phyloP scores from a whole-genome alignment of 331 rosid species.

The Stylosanthes scabra region DNA sequence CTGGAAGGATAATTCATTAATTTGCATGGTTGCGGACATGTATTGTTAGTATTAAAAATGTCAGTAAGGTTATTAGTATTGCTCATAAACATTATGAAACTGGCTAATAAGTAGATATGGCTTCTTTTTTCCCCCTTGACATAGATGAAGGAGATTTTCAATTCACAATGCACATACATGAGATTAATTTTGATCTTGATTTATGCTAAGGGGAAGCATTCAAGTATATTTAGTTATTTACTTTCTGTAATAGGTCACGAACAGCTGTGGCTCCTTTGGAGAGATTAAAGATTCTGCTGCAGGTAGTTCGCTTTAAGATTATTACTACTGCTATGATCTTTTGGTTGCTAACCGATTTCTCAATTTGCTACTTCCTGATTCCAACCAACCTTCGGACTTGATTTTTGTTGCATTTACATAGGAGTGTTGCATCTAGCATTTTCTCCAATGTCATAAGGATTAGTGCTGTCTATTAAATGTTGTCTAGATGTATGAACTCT shows the following conservation, averaged over 20 bases:
- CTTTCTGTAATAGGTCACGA: slow-evolving; percentile 54
- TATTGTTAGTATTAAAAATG: background rate
- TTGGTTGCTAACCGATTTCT: background rate
- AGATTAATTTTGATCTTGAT: slow-evolving; percentile 9
- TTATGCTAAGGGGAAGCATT: background rate
- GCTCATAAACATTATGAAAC: background rate
- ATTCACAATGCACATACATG: background rate
- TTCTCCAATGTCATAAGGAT: background rate
- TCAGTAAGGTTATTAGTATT: background rate
- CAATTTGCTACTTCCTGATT: background rate
- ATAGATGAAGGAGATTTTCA: background rate
- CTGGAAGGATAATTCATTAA: background rate
- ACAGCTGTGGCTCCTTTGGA: slow-evolving; percentile 71
- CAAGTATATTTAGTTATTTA: background rate
- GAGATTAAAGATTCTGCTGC: slow-evolving; percentile 71
- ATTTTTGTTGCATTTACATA: background rate
- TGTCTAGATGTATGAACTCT: slow-evolving; percentile 20
- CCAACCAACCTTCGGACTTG: background rate
- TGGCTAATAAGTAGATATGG: background rate
- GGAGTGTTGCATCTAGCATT: background rate
- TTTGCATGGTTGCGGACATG: background rate
- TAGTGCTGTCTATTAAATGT: background rate
- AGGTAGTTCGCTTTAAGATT: slow-evolving; percentile 44
- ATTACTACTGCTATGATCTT: background rate
- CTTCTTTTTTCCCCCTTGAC: background rate